Evolutionary conservation across 441 rosid species (phyloP), one percentile per base, ranked within the genome.

Genomic region (Pelargonium myrrhifolium): DNA sequence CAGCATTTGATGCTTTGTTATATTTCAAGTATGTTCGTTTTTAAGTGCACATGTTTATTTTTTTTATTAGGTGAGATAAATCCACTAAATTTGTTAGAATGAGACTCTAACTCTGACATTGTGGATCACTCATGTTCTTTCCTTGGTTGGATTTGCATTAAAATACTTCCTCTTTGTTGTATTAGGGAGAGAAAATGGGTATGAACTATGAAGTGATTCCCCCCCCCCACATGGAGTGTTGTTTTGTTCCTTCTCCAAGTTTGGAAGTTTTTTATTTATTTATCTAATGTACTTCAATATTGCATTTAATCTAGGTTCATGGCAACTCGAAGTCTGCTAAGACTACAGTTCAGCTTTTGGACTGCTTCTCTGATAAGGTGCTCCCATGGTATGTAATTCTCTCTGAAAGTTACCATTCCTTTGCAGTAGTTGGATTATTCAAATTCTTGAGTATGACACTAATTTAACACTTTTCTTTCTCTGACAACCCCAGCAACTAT

Each of bases 301-400:
- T 68, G 17, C 69, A 26, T 67, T 79, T 21, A 69, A 9, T 74
- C 31, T 74, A 89, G 99, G 83, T 80, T 69, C 82, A 78, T 72
- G 89, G 87, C 72, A 82, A 85, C 75, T 67, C 68, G 26, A 78
- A 79, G 74, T 82, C 85, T 53, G 78, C 78, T 28, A 81, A 81
- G 74, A 74, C 76, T 9, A 65, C 79, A 24, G 74, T 81, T 78
- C 85, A 80, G 76, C 92, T 93, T 69, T 77, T 89, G 87, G 87
- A 86, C 65, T 91, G 96, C 81, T 79, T 79, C 82, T 83, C 92
- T 68, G 65, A 71, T 68, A 84, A 81, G 72, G 72, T 91, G 73
- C 85, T 94, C 74, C 91, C 96, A 75, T 79, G 97, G 99, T 94
- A 91, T 64, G 56, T 70, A 67, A 8, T 42, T 56, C 73, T 40